These are phyloP conservation scores for Cordia subcordata DNA, from an alignment of 257 asterid species.

Conservation along the genomic window DNA sequence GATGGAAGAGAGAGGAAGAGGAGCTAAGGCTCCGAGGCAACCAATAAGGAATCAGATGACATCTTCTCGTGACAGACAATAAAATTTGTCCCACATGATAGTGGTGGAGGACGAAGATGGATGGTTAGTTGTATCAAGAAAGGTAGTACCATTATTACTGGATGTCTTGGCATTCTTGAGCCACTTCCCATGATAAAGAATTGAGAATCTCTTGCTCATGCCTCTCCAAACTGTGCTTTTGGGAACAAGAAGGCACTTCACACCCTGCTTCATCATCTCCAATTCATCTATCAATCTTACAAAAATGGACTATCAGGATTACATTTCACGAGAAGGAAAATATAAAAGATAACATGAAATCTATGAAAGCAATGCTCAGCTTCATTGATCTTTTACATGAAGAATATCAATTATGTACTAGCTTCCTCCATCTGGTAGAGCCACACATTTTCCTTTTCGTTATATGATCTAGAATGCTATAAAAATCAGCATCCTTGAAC, in stretches of 20 bases:
- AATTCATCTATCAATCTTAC: conserved; percentile 88
- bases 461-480: no score
- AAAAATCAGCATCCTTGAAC: no score
- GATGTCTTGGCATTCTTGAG: conserved; percentile 38
- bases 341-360: neutral
- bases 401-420: no score
- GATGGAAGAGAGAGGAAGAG: conserved; percentile 83
- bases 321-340: neutral
- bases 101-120: conserved; percentile 61
- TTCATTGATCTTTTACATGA: no score
- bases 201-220: conserved; percentile 90
- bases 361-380: no score
- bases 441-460: no score
- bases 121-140: conserved; percentile 25
- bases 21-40: conserved; percentile 98
- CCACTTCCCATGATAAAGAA: conserved; percentile 82
- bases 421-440: no score
- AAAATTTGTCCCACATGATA: conserved; percentile 51
- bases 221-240: conserved; percentile 83
- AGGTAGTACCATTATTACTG: conserved; percentile 24
- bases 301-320: conserved; percentile 14
- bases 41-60: conserved; percentile 88
- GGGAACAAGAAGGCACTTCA: conserved; percentile 82
- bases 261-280: conserved; percentile 99
- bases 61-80: conserved; percentile 94